Evolutionary conservation across 129 eudicot species (phyloP).

Genomic region (Erigeron canadensis): DNA sequence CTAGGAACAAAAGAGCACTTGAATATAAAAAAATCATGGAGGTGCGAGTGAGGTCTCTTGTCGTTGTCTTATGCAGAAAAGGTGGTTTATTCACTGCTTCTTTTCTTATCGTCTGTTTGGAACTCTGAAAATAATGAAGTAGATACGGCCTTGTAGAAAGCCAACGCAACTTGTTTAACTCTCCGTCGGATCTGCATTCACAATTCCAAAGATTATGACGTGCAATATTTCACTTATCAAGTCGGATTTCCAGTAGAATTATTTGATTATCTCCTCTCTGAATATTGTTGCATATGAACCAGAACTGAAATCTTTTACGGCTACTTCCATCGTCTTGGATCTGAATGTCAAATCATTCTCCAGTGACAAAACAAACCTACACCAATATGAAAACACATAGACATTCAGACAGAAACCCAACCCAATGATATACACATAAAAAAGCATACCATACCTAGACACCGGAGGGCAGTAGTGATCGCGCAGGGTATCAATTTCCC

Average conservation of each 20-base stretch:
- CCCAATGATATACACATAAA: neutral
- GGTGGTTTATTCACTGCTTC: constrained; percentile 7
- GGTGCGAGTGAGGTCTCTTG: neutral
- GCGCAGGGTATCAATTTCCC: constrained; percentile 92
- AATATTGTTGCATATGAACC: constrained; percentile 89
- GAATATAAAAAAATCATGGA: neutral
- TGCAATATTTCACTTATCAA: neutral
- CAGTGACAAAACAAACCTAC: constrained; percentile 81
- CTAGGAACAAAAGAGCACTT: neutral
- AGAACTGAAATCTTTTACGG: constrained; percentile 82
- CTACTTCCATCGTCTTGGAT: constrained; percentile 72
- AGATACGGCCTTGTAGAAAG: constrained; percentile 73
- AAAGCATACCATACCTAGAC: constrained; percentile 52
- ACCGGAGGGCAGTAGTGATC: constrained; percentile 92
- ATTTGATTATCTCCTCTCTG: constrained; percentile 65
- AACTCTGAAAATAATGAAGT: constrained; percentile 73
- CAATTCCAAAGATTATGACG: neutral
- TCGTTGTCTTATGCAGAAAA: neutral
- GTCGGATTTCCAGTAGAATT: neutral
- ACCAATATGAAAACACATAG: neutral
- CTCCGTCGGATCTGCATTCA: constrained; percentile 68
- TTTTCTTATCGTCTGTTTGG: constrained; percentile 23
- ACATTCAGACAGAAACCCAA: neutral
- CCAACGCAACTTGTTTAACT: constrained; percentile 88
- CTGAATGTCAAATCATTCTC: constrained; percentile 91